A percentile compares a stretch with the other conserved stretches of the same genome.
phyloP scores from a whole-genome alignment of 306 rosid species.

The Prunus salicina region DNA sequence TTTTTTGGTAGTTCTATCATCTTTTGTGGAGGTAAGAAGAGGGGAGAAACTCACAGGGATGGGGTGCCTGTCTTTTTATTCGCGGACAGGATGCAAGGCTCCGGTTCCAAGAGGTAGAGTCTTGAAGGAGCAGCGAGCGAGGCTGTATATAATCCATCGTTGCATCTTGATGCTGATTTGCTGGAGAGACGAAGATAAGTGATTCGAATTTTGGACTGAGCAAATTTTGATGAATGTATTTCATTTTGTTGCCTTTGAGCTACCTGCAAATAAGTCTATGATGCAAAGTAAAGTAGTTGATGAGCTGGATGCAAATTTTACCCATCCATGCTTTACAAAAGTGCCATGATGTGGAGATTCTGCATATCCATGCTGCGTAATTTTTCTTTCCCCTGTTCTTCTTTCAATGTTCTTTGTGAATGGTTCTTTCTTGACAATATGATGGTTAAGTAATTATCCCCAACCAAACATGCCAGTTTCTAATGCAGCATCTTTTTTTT shows the following conservation, averaged over 20 bases:
- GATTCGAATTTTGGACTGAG: neutral
- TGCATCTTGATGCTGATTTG: conserved; percentile 44
- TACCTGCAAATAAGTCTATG: conserved; percentile 4
- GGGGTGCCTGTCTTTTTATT: conserved; percentile 29
- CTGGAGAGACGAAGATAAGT: conserved; percentile 40
- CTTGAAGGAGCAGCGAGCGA: conserved; percentile 41
- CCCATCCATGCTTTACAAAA: neutral
- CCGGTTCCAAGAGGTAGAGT: conserved; percentile 15
- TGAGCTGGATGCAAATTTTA: neutral
- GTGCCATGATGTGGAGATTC: neutral
- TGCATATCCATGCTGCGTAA: neutral
- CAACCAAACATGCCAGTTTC: neutral
- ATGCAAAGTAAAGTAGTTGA: neutral
- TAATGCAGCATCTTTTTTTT: conserved; percentile 5
- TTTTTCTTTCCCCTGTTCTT: neutral
- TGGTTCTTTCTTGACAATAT: conserved; percentile 1
- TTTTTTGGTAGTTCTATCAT: neutral
- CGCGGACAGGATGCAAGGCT: conserved; percentile 14
- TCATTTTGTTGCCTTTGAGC: conserved; percentile 1
- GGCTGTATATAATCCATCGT: conserved; percentile 38
- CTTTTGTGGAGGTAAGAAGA: neutral
- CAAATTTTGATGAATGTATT: neutral
- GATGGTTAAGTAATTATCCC: neutral
- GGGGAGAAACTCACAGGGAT: conserved; percentile 10
- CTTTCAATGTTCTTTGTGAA: neutral